These are phyloP conservation scores for Elasticomyces elasticus DNA, from an alignment of 495 filamentous ascomycete genomes.

Conservation along the genomic window DNA sequence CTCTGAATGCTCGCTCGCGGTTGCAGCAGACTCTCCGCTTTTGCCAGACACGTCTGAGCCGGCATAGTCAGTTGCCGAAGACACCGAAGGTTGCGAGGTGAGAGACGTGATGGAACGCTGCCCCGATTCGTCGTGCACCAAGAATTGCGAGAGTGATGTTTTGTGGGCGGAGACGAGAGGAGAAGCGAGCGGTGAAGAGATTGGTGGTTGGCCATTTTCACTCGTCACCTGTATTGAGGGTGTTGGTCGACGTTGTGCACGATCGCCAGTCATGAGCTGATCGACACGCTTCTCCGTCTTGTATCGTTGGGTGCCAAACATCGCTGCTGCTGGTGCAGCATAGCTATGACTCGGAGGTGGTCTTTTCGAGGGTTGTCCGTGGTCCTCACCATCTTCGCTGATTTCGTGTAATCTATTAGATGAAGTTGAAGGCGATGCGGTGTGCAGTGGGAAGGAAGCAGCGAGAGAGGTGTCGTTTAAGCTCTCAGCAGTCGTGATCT, in stretches of 20 bases:
- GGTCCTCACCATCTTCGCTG: slow-evolving; percentile 69
- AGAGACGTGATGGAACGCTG: slow-evolving; percentile 18
- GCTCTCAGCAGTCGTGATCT: slow-evolving; percentile 61
- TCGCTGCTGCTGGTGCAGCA: slow-evolving; percentile 2
- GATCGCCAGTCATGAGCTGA: slow-evolving; percentile 2
- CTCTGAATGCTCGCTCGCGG: not conserved
- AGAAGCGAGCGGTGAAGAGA: not conserved
- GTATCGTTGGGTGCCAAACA: slow-evolving; percentile 9
- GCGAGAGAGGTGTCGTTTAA: slow-evolving; percentile 81
- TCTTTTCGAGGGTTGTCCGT: slow-evolving; percentile 26
- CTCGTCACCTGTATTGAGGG: slow-evolving; percentile 8
- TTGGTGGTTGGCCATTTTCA: not conserved
- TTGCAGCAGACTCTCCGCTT: slow-evolving; percentile 2
- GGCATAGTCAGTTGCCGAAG: slow-evolving; percentile 12
- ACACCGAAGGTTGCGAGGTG: slow-evolving; percentile 6
- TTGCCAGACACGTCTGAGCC: slow-evolving; percentile 10
- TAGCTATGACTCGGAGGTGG: slow-evolving; percentile 16
- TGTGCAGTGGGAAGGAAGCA: slow-evolving; percentile 80
- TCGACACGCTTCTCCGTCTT: slow-evolving; percentile 16
- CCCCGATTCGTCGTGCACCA: slow-evolving; percentile 19
- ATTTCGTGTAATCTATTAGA: slow-evolving; percentile 83
- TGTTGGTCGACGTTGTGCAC: not conserved
- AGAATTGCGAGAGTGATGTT: slow-evolving; percentile 14
- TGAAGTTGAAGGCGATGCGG: slow-evolving; percentile 77
- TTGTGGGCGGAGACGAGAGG: not conserved